Evolutionary conservation across 1,139 yeast species (phyloP), one percentile per base, ranked within the genome.

Genomic region (Magnusiomyces ingens): DNA sequence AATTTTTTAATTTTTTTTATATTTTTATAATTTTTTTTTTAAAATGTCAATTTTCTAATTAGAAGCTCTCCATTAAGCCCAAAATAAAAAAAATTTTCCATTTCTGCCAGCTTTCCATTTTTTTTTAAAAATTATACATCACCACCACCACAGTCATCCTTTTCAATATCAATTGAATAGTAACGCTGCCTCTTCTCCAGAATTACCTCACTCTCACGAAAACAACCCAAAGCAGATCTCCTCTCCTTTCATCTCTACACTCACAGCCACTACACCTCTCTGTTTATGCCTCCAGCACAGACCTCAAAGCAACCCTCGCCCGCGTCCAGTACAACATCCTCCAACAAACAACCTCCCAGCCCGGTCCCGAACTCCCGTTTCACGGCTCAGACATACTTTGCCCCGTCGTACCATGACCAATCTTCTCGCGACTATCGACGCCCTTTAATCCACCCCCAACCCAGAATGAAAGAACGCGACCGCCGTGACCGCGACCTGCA

Each of bases 401-500:
- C 8, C 4, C 32, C 32, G 8, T 26, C 32, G 32, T 26, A 26
- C 32, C 32, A 26, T 26, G 32, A 26, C 32, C 32, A 26, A 26
- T 5, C 8, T 6, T 29, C 47, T 44, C 47, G 47, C 37, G 45
- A 43, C 12, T 21, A 26, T 21, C 3, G 45, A 19, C 37, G 47
- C 11, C 12, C 4, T 26, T 26, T 26, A 26, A 26, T 26, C 8
- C 32, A 26, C 4, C 4, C 4, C 36, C 37, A 44, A 17, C 10
- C 47, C n/a, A 35, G 68, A 36, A 60, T 62, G 51, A 58, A 60
- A 51, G 65, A 62, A 19, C 62, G 67, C 22, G 65, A 64, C 35
- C 53, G 67, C 44, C 57, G 67, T 13, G 68, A 65, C 37, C 57
- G 64, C n/a, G 67, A 63, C 50, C 66, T 67, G 2, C 66, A 67